Evolutionary conservation across 2,329 filamentous ascomycete genomes (phyloP), one percentile per base, ranked within the genome.

Genomic region (Aspergillus aculeatinus): DNA sequence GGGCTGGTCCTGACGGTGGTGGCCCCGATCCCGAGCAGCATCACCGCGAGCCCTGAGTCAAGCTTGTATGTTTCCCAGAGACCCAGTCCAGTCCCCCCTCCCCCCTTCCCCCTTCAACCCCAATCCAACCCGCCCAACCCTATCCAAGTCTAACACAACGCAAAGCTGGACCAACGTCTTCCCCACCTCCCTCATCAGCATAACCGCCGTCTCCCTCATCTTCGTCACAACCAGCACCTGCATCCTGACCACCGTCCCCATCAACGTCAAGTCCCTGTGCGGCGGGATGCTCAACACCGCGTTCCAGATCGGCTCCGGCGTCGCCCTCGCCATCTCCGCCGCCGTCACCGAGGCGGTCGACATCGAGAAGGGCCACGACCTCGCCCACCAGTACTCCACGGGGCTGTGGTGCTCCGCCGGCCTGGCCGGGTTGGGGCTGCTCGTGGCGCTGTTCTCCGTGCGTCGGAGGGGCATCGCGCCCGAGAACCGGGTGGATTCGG

Each of bases 261-360:
- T 74, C 7, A 73, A 77, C 29, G 76, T 77, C 11, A 79, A 79
- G 64, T 76, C 72, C 44, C 62, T 78, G 2, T 77, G 74, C 57
- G 76, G 76, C 23, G 76, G 76, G 19, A 77, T 78, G 74, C 66
- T 79, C 42, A 79, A 79, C 56, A 79, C 77, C 4, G 76, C 77
- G 4, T 79, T 78, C 60, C 77, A 79, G 67, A 77, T 79, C 23
- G 77, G 77, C 9, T 75, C 72, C 23, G 76, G 76, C 1, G 75
- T 79, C 0, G 74, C 74, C 1, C 66, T 79, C 21, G 77, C 77
- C n/a, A 70, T 78, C 27, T 73, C 75, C 3, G 69, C 75, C 29
- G 74, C 77, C 4, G 71, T 76, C 3, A 75, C 76, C 2, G 65
- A 78, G 56, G 73, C 72, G 2, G 74, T 77, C 3, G 76, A 79